Conservation (phyloP, 108 stramenopile species). For the Skeletonema marinoi region DNA sequence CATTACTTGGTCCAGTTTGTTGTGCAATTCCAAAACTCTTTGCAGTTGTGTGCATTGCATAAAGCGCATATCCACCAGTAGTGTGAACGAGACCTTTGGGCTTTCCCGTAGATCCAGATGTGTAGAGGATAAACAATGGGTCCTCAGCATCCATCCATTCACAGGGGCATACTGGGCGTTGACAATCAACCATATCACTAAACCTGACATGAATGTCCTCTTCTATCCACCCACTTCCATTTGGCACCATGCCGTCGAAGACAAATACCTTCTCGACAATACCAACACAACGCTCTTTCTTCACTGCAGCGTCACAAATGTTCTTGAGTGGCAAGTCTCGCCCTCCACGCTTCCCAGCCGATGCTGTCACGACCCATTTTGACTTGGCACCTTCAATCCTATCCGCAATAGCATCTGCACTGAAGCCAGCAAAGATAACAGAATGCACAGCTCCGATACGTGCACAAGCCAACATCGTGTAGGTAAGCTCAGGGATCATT, state of each 20-base stretch:
- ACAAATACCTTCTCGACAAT: conserved; percentile 66
- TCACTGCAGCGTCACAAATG: conserved; percentile 73
- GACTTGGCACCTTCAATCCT: conserved; percentile 75
- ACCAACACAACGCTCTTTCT: conserved; percentile 37
- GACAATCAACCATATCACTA: conserved; percentile 49
- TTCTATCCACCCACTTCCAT: conserved; percentile 40
- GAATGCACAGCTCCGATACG: conserved; percentile 97
- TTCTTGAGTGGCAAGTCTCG: conserved; percentile 62
- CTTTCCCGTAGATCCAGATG: conserved; percentile 93
- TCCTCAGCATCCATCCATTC: conserved; percentile 92
- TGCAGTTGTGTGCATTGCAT: conserved; percentile 85
- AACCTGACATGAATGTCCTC: conserved; percentile 59
- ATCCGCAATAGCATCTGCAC: conserved; percentile 77
- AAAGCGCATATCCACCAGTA: conserved; percentile 94
- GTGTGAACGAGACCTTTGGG: conserved; percentile 96
- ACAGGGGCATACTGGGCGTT: conserved; percentile 76
- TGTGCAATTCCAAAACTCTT: conserved; percentile 73
- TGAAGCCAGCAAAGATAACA: conserved; percentile 94
- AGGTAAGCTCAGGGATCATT: conserved; percentile 96
- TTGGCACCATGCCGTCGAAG: conserved; percentile 39
- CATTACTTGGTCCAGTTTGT: conserved; percentile 35
- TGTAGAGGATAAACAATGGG: conserved; percentile 96
- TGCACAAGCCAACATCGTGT: conserved; percentile 98
- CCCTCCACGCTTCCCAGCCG: conserved; percentile 62
- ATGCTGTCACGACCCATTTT: conserved; percentile 75